A percentile compares a stretch with the other conserved stretches of the same genome.
phyloP scores from a whole-genome alignment of 129 eudicot species.

The Helianthus tuberosus region DNA sequence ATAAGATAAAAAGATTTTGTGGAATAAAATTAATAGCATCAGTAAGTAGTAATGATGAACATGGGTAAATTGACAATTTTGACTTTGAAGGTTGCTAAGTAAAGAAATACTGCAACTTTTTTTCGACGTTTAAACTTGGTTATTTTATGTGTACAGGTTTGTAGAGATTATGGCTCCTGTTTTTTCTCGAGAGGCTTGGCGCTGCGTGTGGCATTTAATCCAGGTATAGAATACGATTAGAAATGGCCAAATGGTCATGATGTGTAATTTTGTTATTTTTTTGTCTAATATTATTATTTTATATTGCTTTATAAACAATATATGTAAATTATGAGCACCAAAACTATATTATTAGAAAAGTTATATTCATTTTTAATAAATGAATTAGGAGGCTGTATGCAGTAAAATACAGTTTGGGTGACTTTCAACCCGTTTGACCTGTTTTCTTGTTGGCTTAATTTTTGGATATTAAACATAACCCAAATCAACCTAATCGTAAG shows the following conservation, averaged over 20 bases:
- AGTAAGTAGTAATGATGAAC: neutral
- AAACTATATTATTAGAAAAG: neutral
- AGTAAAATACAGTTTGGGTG: neutral
- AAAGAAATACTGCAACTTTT: neutral
- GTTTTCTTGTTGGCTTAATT: neutral
- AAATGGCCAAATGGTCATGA: slow-evolving; percentile 6
- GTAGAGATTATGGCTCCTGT: slow-evolving; percentile 99
- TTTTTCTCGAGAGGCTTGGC: slow-evolving; percentile 92
- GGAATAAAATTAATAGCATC: neutral
- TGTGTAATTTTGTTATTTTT: neutral
- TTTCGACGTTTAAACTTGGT: neutral
- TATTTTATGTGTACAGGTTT: slow-evolving; percentile 52
- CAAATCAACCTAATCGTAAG: neutral
- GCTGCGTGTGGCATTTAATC: slow-evolving; percentile 95
- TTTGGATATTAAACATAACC: neutral
- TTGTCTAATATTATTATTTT: neutral
- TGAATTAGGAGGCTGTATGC: neutral
- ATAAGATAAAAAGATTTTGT: neutral
- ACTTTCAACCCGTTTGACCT: neutral
- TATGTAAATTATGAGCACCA: neutral
- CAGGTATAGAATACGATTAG: slow-evolving; percentile 53
- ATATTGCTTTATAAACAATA: neutral
- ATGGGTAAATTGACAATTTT: neutral
- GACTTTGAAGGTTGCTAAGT: neutral
- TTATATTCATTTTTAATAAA: too few relatives aligned